Evolutionary conservation across 164 flowering plant species (phyloP).

Genomic region (Annona squamosa): DNA sequence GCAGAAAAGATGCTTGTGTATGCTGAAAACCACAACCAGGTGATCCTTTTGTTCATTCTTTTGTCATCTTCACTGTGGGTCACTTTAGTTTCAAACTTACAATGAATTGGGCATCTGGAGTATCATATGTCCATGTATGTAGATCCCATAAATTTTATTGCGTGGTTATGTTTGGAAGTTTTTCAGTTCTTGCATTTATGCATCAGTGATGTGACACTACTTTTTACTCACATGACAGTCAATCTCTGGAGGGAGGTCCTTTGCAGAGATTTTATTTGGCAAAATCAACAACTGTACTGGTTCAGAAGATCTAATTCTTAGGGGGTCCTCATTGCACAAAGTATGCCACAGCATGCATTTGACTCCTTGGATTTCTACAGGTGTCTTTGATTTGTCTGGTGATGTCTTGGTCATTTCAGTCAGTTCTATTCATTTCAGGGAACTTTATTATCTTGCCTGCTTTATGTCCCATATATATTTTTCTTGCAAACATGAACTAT

Average conservation of each 20-base stretch:
- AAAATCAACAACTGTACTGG: constrained; percentile 25
- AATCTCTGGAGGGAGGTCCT: constrained; percentile 86
- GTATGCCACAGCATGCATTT: constrained; percentile 27
- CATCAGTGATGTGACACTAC: constrained; percentile 3
- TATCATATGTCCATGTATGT: neutral
- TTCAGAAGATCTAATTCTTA: constrained; percentile 31
- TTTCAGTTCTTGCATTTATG: neutral
- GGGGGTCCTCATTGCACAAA: constrained; percentile 77
- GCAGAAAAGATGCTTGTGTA: constrained; percentile 73
- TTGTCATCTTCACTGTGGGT: neutral
- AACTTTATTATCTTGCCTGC: no score
- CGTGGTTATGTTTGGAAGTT: neutral
- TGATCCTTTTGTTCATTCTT: constrained; percentile 7
- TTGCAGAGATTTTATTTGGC: constrained; percentile 87
- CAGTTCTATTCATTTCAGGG: no score
- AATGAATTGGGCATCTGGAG: neutral
- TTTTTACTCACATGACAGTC: constrained; percentile 42
- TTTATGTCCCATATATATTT: no score
- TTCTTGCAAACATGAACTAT: no score
- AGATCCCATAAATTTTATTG: neutral
- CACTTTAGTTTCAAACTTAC: neutral
- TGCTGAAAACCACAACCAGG: constrained; percentile 97
- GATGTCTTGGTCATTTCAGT: no score
- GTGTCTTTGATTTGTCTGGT: no score
- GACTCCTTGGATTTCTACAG: neutral